Percentiles rank a stretch among this genome's conserved stretches.
These are phyloP conservation scores for Phytopythium vexans DNA, from an alignment of 352 stramenopile genomes.

Conservation along the genomic window DNA sequence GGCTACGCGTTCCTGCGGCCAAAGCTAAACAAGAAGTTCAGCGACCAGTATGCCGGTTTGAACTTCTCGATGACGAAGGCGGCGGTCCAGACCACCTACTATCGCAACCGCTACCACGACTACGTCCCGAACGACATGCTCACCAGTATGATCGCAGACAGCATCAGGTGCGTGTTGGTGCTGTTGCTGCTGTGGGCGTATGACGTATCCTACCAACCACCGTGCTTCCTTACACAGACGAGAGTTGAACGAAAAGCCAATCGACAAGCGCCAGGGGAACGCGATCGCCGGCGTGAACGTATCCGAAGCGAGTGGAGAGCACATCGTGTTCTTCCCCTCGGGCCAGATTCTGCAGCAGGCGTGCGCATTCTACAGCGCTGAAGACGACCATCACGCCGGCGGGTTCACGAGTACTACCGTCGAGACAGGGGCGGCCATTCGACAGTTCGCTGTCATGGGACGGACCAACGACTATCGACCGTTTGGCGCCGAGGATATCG, in stretches of 20 bases:
- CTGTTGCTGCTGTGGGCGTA: too few relatives aligned
- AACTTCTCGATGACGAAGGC: neutral
- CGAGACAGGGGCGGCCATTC: constrained; percentile 54
- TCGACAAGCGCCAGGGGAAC: constrained; percentile 69
- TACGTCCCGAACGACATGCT: constrained; percentile 53
- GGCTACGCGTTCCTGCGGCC: constrained; percentile 54
- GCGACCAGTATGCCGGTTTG: neutral
- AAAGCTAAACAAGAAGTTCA: constrained; percentile 35
- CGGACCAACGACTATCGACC: constrained; percentile 35
- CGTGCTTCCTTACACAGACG: constrained; percentile 9
- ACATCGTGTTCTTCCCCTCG: constrained; percentile 68
- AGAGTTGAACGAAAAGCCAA: constrained; percentile 14
- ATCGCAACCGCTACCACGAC: constrained; percentile 30
- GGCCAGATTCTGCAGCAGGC: constrained; percentile 65
- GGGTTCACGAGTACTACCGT: constrained; percentile 36
- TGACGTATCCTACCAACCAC: too few relatives aligned
- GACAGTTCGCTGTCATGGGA: constrained; percentile 60
- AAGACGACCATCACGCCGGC: constrained; percentile 5
- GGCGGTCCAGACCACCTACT: constrained; percentile 20
- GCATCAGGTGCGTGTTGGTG: constrained; percentile 28
- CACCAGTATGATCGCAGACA: constrained; percentile 23
- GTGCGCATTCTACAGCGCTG: constrained; percentile 38
- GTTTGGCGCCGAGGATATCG: constrained; percentile 20
- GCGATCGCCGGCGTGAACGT: constrained; percentile 39
- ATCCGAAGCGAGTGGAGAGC: constrained; percentile 17